Evolutionary conservation across 768 basidiomycete genomes (phyloP).

Genomic region (Xerocomellus chrysenteron): DNA sequence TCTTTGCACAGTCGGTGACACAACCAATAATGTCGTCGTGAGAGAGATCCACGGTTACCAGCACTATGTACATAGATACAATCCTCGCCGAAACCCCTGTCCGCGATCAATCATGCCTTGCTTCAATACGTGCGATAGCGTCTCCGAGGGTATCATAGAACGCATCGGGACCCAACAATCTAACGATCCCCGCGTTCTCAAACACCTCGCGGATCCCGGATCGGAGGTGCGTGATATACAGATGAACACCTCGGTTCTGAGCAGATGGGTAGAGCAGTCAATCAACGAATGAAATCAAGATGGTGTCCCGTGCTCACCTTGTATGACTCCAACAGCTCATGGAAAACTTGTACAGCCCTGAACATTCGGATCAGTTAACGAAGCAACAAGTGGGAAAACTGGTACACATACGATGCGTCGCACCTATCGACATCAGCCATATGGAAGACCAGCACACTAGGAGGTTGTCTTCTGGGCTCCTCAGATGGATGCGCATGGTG

Average conservation of each 20-base stretch:
- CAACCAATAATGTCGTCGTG: background rate
- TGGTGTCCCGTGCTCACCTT: constrained; percentile 41
- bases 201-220: constrained; percentile 36
- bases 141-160: constrained; percentile 45
- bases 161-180: constrained; percentile 42
- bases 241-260: constrained; percentile 43
- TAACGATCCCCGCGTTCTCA: constrained; percentile 44
- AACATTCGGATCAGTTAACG: constrained; percentile 6
- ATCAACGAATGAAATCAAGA: background rate
- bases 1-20: no score
- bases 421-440: constrained; percentile 88
- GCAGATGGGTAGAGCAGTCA: background rate
- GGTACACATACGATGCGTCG: constrained; percentile 80
- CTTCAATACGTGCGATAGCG: constrained; percentile 41
- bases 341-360: constrained; percentile 83
- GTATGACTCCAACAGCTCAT: constrained; percentile 77
- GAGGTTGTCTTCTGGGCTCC: constrained; percentile 70
- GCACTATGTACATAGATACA: no score
- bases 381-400: background rate
- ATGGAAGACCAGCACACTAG: constrained; percentile 85
- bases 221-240: constrained; percentile 50
- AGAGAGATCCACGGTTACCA: background rate
- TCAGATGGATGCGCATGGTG: constrained; percentile 86
- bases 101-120: constrained; percentile 10
- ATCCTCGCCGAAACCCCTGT: background rate